Evolutionary conservation across 352 stramenopile species (phyloP), one percentile per base, ranked within the genome.

Genomic region (Pilasporangium apinafurcum): DNA sequence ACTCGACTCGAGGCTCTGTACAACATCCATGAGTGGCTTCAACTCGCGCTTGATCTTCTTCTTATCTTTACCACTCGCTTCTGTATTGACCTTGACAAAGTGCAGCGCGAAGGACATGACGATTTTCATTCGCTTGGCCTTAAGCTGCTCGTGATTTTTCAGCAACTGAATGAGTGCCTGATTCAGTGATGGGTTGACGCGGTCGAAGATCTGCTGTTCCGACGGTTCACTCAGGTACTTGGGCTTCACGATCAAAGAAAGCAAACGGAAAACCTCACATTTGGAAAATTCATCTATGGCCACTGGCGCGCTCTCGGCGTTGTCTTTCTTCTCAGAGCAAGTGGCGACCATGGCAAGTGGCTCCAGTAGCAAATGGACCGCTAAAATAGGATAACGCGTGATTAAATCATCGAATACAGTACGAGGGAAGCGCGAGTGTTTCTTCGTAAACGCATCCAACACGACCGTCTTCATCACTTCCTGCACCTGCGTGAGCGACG

Each of bases 41-140:
- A 85, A 38, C 4, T 65, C 65, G n/a, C n/a, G n/a, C n/a, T n/a
- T n/a, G n/a, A n/a, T n/a, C 40, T 67, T 61, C 27, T 56, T 57
- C 18, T 53, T 30, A 29, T 44, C 18, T 1, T 57, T 36, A n/a
- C 47, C 30, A 29, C 52, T 34, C 10, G 72, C 21, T 29, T 66
- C 51, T 17, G 59, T 42, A 62, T 77, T 86, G 26, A 68, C 64
- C 51, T 86, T 83, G 33, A 88, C 66, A 5, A 92, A 46, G 41
- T 87, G 73, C 37, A 86, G 48, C 28, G 67, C 66, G 47, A 71
- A 90, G 50, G 63, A 63, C 32, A 89, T 48, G 16, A 80, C 72
- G 17, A 77, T 44, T 63, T 89, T 90, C 44, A 92, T 53, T 12
- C 73, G 75, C 66, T 90, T 92, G n/a, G 78, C 51, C 52, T 85